Evolutionary conservation across 805 yeast species (phyloP).

Genomic region (Wickerhamomyces alni): DNA sequence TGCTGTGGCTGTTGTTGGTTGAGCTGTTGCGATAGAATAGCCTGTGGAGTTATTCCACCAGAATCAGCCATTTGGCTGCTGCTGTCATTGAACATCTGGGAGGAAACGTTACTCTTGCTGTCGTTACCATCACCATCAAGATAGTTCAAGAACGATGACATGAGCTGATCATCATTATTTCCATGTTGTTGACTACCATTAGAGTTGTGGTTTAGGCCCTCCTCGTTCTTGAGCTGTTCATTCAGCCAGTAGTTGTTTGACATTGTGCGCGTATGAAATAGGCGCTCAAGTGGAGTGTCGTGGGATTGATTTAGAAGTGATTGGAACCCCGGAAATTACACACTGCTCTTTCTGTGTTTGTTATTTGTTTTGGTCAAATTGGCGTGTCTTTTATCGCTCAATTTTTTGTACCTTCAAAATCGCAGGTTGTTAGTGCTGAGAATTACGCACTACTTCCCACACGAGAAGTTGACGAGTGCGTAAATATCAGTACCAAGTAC

Average conservation of each 20-base stretch:
- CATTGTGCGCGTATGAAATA: slow-evolving; percentile 5
- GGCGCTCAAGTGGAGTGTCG: too few species aligned
- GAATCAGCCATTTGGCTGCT: background rate
- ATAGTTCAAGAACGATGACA: slow-evolving; percentile 45
- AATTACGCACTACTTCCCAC: too few species aligned
- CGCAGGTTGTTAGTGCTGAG: too few species aligned
- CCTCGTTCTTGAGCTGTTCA: slow-evolving; percentile 22
- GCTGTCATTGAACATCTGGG: background rate
- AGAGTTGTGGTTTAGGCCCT: slow-evolving; percentile 14
- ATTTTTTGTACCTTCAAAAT: too few species aligned
- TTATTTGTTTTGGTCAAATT: too few species aligned
- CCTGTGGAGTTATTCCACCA: slow-evolving; percentile 17
- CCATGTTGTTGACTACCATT: slow-evolving; percentile 12
- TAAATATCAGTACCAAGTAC: too few species aligned
- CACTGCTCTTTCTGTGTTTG: too few species aligned
- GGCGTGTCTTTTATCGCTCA: too few species aligned
- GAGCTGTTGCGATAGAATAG: slow-evolving; percentile 14
- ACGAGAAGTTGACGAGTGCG: too few species aligned
- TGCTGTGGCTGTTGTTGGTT: slow-evolving; percentile 11
- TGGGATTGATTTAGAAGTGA: too few species aligned
- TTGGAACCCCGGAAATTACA: too few species aligned
- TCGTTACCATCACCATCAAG: slow-evolving; percentile 29
- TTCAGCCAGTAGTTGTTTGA: slow-evolving; percentile 23
- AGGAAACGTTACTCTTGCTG: background rate
- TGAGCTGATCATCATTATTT: slow-evolving; percentile 22